Percentiles rank a stretch among this genome's conserved stretches.
phyloP scores from a whole-genome alignment of 768 basidiomycete genomes.

The Boletus rufocinnamomeus region DNA sequence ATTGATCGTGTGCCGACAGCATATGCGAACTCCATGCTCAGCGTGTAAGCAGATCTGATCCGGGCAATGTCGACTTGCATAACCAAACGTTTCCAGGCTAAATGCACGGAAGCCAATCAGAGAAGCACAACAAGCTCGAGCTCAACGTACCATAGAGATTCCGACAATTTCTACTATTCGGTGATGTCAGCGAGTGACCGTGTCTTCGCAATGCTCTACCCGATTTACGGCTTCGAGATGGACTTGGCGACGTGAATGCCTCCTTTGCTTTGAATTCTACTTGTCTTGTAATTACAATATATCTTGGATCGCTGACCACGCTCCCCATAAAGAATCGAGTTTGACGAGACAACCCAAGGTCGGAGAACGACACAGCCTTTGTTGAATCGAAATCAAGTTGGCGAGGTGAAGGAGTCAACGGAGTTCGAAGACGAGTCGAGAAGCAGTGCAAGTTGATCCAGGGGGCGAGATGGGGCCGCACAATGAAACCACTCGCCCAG shows the following conservation, averaged over 20 bases:
- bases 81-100: slow-evolving; percentile 3
- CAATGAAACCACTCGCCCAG: too few relatives aligned
- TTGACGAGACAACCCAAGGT: too few relatives aligned
- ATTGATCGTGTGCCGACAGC: slow-evolving; percentile 4
- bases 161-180: slow-evolving; percentile 22
- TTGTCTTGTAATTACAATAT: background rate
- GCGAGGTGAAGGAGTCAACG: too few relatives aligned
- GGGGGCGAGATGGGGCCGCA: too few relatives aligned
- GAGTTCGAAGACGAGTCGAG: too few relatives aligned
- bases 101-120: slow-evolving; percentile 22
- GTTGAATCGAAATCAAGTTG: too few relatives aligned
- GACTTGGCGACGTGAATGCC: background rate
- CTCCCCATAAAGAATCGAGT: too few relatives aligned
- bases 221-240: background rate
- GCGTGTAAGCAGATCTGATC: slow-evolving; percentile 19
- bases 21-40: slow-evolving; percentile 28
- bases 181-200: background rate
- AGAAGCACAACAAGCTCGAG: slow-evolving; percentile 10
- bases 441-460: too few relatives aligned
- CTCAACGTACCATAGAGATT: slow-evolving; percentile 11
- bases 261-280: background rate
- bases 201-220: background rate
- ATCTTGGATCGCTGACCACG: background rate
- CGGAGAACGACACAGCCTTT: background rate
- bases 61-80: background rate